Conservation (phyloP, 75 land plant species). For the Azolla pinnata region DNA sequence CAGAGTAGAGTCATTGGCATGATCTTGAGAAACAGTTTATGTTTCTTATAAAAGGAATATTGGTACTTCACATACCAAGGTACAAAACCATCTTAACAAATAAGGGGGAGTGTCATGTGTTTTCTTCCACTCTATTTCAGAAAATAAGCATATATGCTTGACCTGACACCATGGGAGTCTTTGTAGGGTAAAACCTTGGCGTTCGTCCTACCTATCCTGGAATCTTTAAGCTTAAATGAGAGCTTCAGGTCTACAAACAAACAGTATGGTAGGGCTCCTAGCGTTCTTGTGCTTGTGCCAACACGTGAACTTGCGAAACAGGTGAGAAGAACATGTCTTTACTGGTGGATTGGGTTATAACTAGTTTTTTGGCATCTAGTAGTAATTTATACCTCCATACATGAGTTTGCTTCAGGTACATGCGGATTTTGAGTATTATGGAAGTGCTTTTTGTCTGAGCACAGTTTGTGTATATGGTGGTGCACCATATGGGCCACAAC, state of each 20-base stretch:
- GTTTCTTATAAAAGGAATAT: too few species aligned
- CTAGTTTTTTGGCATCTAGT: not conserved
- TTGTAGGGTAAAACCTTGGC: conserved; percentile 88
- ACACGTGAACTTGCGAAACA: conserved; percentile 90
- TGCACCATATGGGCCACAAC: conserved; percentile 59
- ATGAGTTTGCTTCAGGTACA: conserved; percentile 37
- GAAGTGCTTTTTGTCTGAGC: conserved; percentile 54
- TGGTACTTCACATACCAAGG: too few species aligned
- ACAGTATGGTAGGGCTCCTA: conserved; percentile 68
- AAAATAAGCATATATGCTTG: too few species aligned
- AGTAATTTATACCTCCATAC: not conserved
- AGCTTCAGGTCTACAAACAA: conserved; percentile 32
- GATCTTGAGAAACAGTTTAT: too few species aligned
- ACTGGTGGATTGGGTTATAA: not conserved
- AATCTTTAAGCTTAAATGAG: conserved; percentile 51
- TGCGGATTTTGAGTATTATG: conserved; percentile 86
- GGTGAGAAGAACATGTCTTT: conserved; percentile 21
- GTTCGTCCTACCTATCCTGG: conserved; percentile 93
- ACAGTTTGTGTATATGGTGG: conserved; percentile 88
- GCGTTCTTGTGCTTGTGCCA: conserved; percentile 77
- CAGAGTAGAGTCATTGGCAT: too few species aligned
- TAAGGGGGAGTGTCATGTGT: too few species aligned
- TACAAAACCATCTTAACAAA: too few species aligned
- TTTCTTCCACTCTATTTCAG: too few species aligned
- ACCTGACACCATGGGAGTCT: not conserved